phyloP scores from a whole-genome alignment of 768 basidiomycete species.

The Cubamyces sp. region DNA sequence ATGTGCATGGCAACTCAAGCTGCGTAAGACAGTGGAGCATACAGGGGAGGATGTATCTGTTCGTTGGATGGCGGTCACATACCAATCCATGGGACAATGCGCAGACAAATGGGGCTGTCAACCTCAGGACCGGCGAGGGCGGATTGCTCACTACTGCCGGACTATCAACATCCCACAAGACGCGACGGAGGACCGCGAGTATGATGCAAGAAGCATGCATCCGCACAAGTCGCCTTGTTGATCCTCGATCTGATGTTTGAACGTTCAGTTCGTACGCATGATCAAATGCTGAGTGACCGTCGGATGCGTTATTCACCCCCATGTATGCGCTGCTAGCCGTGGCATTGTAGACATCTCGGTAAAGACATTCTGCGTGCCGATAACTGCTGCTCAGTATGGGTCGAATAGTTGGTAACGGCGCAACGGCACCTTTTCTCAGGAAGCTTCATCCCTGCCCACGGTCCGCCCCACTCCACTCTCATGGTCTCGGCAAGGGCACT shows the following conservation, averaged over 20 bases:
- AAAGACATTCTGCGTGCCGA: no score
- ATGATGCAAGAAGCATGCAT: background rate
- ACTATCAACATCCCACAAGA: constrained; percentile 1
- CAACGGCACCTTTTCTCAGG: background rate
- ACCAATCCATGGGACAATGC: background rate
- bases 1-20: background rate
- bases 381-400: background rate
- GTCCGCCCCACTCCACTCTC: constrained; percentile 6
- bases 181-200: background rate
- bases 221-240: no score
- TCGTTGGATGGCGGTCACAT: constrained; percentile 9
- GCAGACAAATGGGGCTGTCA: background rate
- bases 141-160: background rate
- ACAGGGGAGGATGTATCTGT: background rate
- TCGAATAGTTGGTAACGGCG: background rate
- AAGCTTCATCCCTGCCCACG: background rate
- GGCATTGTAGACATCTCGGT: background rate
- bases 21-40: background rate
- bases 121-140: background rate
- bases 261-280: no score
- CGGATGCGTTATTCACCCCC: no score
- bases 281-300: no score
- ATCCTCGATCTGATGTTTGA: no score
- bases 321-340: background rate
- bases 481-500: background rate